Percentiles rank a stretch among this genome's conserved stretches.
These are phyloP conservation scores for Talaromyces sp. DNA, from an alignment of 2,329 filamentous ascomycete species.

Conservation along the genomic window DNA sequence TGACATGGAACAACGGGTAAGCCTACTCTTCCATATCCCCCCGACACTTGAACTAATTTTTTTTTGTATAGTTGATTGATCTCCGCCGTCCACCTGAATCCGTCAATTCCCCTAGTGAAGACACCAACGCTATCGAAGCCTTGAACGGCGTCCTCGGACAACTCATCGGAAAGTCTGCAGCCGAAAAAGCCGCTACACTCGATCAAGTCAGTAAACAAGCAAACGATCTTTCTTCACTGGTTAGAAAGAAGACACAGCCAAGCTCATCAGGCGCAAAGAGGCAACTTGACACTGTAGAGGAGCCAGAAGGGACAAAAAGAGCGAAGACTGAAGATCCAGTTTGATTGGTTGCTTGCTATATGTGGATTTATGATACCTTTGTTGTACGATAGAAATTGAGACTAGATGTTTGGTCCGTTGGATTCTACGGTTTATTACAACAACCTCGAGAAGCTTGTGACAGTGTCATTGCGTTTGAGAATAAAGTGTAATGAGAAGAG, in stretches of 20 bases:
- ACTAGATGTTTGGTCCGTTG: not conserved
- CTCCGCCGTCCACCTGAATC: conserved; percentile 54
- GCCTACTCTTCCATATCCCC: conserved; percentile 18
- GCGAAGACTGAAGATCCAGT: conserved; percentile 17
- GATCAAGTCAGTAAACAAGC: conserved; percentile 55
- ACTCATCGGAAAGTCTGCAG: conserved; percentile 54
- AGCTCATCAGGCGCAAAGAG: conserved; percentile 28
- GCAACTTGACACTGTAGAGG: conserved; percentile 23
- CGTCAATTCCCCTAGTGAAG: conserved; percentile 38
- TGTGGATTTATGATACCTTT: conserved; percentile 14
- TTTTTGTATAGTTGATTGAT: conserved; percentile 49
- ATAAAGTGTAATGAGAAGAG: not conserved
- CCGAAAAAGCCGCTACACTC: conserved; percentile 52
- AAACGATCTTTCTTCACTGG: conserved; percentile 58
- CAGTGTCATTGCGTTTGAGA: not conserved
- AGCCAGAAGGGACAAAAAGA: conserved; percentile 17
- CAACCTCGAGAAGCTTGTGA: not conserved
- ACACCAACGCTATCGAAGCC: conserved; percentile 46
- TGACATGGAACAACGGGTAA: conserved; percentile 59
- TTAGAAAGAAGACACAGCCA: conserved; percentile 52
- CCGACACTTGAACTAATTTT: not conserved
- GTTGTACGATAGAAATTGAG: not conserved
- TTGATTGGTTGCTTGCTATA: not conserved
- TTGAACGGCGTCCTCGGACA: conserved; percentile 58
- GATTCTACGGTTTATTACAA: not conserved